Base-by-base conservation (phyloP, 176 grass and related monocot genomes). In the Leersia perrieri region DNA sequence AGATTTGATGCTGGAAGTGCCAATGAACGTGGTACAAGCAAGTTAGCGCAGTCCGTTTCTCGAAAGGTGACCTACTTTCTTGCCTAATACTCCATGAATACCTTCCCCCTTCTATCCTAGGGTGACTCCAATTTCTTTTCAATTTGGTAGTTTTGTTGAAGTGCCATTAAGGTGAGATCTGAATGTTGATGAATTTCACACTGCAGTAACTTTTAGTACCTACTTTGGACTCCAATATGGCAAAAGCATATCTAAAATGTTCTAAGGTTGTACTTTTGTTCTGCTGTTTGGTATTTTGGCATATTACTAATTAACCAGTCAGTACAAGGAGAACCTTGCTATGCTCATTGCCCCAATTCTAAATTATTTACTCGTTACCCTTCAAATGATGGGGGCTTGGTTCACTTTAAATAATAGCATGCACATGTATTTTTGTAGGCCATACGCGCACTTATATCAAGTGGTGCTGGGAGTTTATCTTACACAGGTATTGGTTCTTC, bases 391-490 rank as follows among this genome's bases (percentile, higher is more conserved):
- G 32, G 18, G 63, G 42, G 38, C 10, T 65, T 36, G 73, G 31
- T 69, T 36, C 25, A 31, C 33, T 61, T 82, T 4, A 3, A 66
- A 49, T 82, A 64, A 60, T 73, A 74, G 27, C 76, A 27, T 31
- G 41, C 76, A 57, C 34, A 47, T 80, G 64, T 76, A 57, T 78
- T 79, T 88, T 67, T 72, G 14, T 84, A 97, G 95, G 89, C 88
- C 75, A 94, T 97, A 63, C 92, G 90, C 77, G 72, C 88, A 81
- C 89, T 97, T 51, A 83, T 97, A 85, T 92, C 92, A 44, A 76
- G 86, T 83, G 95, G 92, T 72, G 95, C 87, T n/a, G 95, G 95
- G 55, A 97, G 95, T 88, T 87, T 87, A 51, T 81, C 88, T 76
- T 82, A 90, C 68, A 89, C 71, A 81, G 92, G 95, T 97, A 82